Evolutionary conservation across 345 rosid genomes (phyloP).

Genomic region (Eucalyptus rudis): DNA sequence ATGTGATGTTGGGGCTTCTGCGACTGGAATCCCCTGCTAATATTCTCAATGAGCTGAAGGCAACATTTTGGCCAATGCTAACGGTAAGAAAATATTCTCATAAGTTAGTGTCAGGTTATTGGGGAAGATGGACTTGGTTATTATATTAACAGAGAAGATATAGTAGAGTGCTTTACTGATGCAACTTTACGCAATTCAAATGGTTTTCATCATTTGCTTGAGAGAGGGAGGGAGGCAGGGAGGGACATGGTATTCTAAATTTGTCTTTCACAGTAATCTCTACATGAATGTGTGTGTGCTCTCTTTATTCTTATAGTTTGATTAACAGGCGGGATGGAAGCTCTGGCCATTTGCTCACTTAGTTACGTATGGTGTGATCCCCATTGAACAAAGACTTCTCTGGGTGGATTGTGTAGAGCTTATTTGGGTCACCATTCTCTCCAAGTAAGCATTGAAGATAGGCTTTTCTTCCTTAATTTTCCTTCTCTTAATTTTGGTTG

Average conservation of each 20-base stretch:
- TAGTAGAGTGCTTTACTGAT: background rate
- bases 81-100: slow-evolving; percentile 28
- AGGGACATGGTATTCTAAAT: background rate
- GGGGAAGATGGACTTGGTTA: background rate
- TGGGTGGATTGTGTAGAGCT: slow-evolving; percentile 96
- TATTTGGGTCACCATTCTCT: slow-evolving; percentile 88
- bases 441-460: slow-evolving; percentile 38
- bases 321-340: slow-evolving; percentile 83
- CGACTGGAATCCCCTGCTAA: slow-evolving; percentile 57
- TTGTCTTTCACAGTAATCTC: background rate
- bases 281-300: background rate
- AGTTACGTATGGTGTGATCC: slow-evolving; percentile 70
- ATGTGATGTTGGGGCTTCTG: slow-evolving; percentile 45
- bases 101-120: background rate
- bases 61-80: slow-evolving; percentile 68
- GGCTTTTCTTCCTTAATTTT: background rate
- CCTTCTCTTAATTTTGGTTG: background rate
- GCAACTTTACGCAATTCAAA: background rate
- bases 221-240: background rate
- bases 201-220: background rate
- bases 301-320: background rate
- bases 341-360: slow-evolving; percentile 95
- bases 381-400: slow-evolving; percentile 85
- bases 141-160: background rate
- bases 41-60: slow-evolving; percentile 44